Evolutionary conservation across 2,329 filamentous ascomycete genomes (phyloP).

Genomic region (Aspergillus bombycis): DNA sequence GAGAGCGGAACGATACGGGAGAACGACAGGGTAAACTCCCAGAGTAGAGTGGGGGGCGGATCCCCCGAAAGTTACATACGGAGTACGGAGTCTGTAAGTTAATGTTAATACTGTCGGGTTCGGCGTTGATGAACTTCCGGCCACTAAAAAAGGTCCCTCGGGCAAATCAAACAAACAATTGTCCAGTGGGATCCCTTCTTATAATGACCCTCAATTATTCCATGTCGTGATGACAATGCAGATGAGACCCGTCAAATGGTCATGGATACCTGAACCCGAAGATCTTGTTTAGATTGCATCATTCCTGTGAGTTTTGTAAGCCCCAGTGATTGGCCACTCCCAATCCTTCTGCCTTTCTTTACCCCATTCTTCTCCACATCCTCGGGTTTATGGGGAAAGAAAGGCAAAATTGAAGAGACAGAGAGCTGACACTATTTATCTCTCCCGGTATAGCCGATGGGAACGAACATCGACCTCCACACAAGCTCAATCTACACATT

Average conservation of each 20-base stretch:
- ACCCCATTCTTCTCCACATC: constrained; percentile 22
- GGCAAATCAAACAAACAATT: background rate
- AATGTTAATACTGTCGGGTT: constrained; percentile 4
- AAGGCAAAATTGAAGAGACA: constrained; percentile 10
- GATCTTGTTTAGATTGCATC: background rate
- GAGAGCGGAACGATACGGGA: background rate
- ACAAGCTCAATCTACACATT: background rate
- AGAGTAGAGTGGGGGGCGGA: background rate
- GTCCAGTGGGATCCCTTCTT: background rate
- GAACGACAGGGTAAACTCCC: background rate
- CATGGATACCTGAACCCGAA: background rate
- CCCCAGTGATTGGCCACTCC: background rate
- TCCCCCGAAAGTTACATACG: background rate
- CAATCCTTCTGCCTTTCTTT: constrained; percentile 9
- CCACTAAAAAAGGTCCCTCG: background rate
- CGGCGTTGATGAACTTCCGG: constrained; percentile 26
- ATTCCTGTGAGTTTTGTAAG: background rate
- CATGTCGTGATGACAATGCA: background rate
- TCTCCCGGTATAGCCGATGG: constrained; percentile 1
- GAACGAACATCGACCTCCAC: background rate
- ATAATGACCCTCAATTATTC: background rate
- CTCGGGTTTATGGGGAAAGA: constrained; percentile 18
- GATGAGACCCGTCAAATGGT: background rate
- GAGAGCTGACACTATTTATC: constrained; percentile 5
- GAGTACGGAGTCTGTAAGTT: background rate